A percentile compares a stretch with the other conserved stretches of the same genome.
Conservation (phyloP, 2,329 filamentous ascomycete species). For the Colletotrichum eleusines region DNA sequence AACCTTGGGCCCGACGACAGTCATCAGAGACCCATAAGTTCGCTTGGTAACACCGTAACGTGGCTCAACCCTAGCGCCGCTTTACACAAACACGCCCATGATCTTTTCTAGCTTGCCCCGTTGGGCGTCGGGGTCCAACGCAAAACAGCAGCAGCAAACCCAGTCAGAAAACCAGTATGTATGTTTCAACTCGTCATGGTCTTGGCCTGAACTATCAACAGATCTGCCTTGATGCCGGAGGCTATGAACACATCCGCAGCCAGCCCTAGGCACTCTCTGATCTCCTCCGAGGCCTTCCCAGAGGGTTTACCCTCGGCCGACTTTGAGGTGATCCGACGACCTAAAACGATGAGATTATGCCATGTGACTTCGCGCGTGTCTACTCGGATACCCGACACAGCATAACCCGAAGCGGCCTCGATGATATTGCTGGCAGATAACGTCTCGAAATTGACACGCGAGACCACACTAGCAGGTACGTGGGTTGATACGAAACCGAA, state of each 20-base stretch:
- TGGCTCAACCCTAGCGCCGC: not conserved
- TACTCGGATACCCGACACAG: slow-evolving; percentile 28
- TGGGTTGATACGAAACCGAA: slow-evolving; percentile 48
- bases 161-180: not conserved
- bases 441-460: slow-evolving; percentile 45
- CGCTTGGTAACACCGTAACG: not conserved
- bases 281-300: slow-evolving; percentile 44
- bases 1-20: not conserved
- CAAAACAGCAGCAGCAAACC: no score
- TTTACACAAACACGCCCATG: not conserved
- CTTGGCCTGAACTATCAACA: slow-evolving; percentile 46
- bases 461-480: slow-evolving; percentile 42
- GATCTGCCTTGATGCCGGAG: slow-evolving; percentile 46
- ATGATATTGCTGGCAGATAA: slow-evolving; percentile 22
- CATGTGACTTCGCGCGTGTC: slow-evolving; percentile 35
- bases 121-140: not conserved
- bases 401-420: slow-evolving; percentile 34
- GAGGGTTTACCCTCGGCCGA: slow-evolving; percentile 4
- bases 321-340: slow-evolving; percentile 45
- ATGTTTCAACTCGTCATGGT: not conserved
- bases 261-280: slow-evolving; percentile 46
- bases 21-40: not conserved
- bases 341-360: slow-evolving; percentile 46
- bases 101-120: not conserved
- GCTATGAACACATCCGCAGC: slow-evolving; percentile 42